Conservation (phyloP, 108 stramenopile genomes). For the Schizochytrium sp. region DNA sequence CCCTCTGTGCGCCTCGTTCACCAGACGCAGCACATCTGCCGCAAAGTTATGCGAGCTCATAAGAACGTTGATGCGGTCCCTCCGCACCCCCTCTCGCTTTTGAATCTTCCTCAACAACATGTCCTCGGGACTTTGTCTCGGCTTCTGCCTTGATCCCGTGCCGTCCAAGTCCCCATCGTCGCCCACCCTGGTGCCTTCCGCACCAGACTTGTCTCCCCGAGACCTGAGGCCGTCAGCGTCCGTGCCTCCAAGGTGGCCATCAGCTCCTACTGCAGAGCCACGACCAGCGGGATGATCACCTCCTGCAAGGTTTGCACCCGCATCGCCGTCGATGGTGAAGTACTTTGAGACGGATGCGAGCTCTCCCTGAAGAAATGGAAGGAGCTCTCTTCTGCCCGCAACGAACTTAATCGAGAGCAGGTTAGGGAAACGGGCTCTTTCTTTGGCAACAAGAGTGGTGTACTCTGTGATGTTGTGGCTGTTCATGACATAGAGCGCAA, state of each 20-base stretch:
- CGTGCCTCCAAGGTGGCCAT: neutral
- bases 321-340: conserved; percentile 5
- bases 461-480: neutral
- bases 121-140: conserved; percentile 11
- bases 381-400: neutral
- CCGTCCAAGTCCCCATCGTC: neutral
- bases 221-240: neutral
- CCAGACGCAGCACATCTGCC: conserved; percentile 2
- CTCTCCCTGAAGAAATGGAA: neutral
- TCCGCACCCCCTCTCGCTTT: neutral
- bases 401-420: neutral
- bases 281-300: neutral
- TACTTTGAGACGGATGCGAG: neutral
- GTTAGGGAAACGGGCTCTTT: neutral
- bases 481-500: neutral
- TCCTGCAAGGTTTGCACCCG: neutral
- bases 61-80: conserved; percentile 15
- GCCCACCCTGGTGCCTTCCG: neutral
- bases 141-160: neutral
- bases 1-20: neutral
- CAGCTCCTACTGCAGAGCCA: no score
- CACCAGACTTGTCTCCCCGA: neutral
- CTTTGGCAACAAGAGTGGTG: neutral
- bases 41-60: conserved; percentile 47
- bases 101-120: conserved; percentile 36